A percentile compares a stretch with the other conserved stretches of the same genome.
phyloP scores from a whole-genome alignment of 2,329 filamentous ascomycete species.

The Trichoderma arundinaceum region DNA sequence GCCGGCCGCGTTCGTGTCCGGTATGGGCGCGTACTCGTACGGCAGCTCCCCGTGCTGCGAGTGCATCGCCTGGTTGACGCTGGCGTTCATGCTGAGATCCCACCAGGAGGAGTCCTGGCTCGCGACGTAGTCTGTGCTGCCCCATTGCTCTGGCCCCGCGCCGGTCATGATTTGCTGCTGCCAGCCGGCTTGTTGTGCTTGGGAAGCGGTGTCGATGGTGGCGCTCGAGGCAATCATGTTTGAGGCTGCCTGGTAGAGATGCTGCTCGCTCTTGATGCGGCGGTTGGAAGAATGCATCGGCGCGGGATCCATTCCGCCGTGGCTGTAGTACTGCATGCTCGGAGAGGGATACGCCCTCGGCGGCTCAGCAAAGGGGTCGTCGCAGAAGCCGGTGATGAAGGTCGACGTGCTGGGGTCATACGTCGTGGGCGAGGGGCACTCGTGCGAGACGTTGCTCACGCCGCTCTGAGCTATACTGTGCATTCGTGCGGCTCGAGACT shows the following conservation, averaged over 20 bases:
- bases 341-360: conserved; percentile 36
- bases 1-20: conserved; percentile 45
- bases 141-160: conserved; percentile 37
- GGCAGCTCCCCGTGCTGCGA: conserved; percentile 49
- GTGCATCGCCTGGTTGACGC: conserved; percentile 50
- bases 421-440: conserved; percentile 37
- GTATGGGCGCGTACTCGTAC: conserved; percentile 47
- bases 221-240: neutral
- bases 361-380: conserved; percentile 48
- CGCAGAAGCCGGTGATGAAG: conserved; percentile 47
- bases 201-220: neutral
- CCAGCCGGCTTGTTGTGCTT: conserved; percentile 33
- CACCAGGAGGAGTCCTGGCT: conserved; percentile 41
- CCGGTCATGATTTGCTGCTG: conserved; percentile 36
- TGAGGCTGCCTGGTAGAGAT: conserved; percentile 35
- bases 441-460: conserved; percentile 31
- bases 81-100: conserved; percentile 40
- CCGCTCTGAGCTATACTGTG: conserved; percentile 34
- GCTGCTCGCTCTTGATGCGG: conserved; percentile 41
- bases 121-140: conserved; percentile 39
- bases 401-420: conserved; percentile 39
- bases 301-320: conserved; percentile 43
- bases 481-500: conserved; percentile 41
- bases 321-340: conserved; percentile 42
- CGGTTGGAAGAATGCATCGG: conserved; percentile 48